phyloP scores from a whole-genome alignment of 169 alveolate genomes.

The Besnoitia besnoiti region DNA sequence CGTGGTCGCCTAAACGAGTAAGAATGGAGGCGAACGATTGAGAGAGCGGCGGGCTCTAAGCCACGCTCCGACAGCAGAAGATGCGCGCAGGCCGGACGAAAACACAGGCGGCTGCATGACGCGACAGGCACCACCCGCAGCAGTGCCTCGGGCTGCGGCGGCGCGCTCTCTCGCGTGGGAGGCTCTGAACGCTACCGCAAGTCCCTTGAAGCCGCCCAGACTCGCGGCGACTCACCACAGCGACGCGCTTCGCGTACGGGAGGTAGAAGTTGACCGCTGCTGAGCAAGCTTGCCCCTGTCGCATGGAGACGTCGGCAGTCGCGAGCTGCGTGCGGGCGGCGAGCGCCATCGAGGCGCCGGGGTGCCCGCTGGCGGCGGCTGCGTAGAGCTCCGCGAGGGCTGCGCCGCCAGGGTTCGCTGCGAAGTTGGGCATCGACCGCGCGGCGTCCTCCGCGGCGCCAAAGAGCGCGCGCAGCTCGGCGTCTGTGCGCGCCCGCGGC shows the following conservation, averaged over 20 bases:
- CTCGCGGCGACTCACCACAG: constrained; percentile 23
- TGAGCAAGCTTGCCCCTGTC: constrained; percentile 59
- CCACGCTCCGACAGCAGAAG: too few species aligned
- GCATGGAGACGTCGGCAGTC: constrained; percentile 29
- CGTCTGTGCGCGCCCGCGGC: not conserved
- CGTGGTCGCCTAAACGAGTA: too few species aligned
- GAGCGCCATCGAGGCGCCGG: constrained; percentile 51
- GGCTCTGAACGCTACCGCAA: not conserved
- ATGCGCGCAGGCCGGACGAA: too few species aligned
- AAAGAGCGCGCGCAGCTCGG: not conserved
- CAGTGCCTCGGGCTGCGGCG: too few species aligned
- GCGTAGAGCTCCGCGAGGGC: constrained; percentile 44
- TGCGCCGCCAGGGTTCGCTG: not conserved
- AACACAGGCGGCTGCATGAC: too few species aligned
- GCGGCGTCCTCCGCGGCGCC: not conserved
- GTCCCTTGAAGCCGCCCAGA: not conserved
- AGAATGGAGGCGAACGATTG: too few species aligned
- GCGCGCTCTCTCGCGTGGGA: too few species aligned
- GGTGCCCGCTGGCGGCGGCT: constrained; percentile 40
- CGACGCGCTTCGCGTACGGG: constrained; percentile 47
- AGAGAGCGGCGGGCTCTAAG: too few species aligned
- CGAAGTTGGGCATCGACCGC: constrained; percentile 42
- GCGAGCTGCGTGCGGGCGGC: constrained; percentile 37
- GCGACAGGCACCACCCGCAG: too few species aligned
- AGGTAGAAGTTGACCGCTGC: constrained; percentile 52